A percentile compares a stretch with the other conserved stretches of the same genome.
These are phyloP conservation scores for Solanum pinnatisectum DNA, from an alignment of 257 asterid genomes.

Conservation along the genomic window DNA sequence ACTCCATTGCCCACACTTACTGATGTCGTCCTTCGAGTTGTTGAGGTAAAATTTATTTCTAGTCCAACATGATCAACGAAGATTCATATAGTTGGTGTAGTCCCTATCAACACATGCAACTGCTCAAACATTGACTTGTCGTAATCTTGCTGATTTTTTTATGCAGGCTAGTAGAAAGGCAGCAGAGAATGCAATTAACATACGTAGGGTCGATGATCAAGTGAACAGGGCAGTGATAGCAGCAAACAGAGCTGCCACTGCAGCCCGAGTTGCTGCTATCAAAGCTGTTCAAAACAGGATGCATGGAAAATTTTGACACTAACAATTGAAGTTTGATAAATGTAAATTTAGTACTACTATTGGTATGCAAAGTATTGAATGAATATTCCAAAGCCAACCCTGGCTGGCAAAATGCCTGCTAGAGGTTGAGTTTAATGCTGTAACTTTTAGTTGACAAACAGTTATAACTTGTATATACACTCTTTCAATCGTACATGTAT, in stretches of 20 bases:
- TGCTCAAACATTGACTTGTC: background rate
- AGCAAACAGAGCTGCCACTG: conserved; percentile 79
- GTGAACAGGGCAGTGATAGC: conserved; percentile 72
- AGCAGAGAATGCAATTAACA: conserved; percentile 51
- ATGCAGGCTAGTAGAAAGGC: conserved; percentile 73
- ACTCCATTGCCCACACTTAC: conserved; percentile 25
- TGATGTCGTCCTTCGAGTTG: conserved; percentile 48
- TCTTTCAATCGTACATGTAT: background rate
- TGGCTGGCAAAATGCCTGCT: conserved; percentile 16
- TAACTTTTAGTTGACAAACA: conserved; percentile 11
- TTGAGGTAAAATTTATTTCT: conserved; percentile 34
- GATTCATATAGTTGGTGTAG: background rate
- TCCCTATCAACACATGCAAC: background rate
- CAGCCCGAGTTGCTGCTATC: conserved; percentile 89
- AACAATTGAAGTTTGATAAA: conserved; percentile 14
- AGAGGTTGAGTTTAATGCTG: conserved; percentile 24
- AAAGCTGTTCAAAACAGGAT: conserved; percentile 86
- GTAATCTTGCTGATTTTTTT: background rate
- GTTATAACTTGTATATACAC: conserved; percentile 34
- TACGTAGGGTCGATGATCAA: conserved; percentile 48
- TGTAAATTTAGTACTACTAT: conserved; percentile 21
- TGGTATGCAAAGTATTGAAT: background rate
- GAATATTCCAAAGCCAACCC: conserved; percentile 16
- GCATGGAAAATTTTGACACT: conserved; percentile 61
- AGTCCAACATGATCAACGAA: background rate